Evolutionary conservation across 345 rosid genomes (phyloP).

Genomic region (Citrus sp.): DNA sequence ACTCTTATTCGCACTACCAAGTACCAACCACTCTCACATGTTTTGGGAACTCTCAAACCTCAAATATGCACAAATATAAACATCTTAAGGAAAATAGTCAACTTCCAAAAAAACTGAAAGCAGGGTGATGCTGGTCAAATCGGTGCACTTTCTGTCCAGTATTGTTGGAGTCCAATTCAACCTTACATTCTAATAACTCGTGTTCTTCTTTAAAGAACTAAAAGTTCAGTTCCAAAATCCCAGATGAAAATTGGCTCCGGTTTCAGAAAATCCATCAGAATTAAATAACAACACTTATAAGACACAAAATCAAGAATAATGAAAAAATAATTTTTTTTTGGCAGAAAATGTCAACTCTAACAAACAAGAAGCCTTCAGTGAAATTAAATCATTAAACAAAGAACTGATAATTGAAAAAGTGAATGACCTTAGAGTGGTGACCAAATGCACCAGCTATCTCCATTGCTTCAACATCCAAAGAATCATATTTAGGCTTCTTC

Average conservation of each 20-base stretch:
- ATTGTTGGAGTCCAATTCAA: not conserved
- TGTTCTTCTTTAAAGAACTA: not conserved
- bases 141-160: not conserved
- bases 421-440: slow-evolving; percentile 53
- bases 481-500: slow-evolving; percentile 70
- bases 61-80: not conserved
- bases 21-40: not conserved
- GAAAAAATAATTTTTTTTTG: not conserved
- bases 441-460: slow-evolving; percentile 64
- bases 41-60: not conserved
- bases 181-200: not conserved
- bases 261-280: not conserved
- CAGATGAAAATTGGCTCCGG: not conserved
- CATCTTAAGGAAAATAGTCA: not conserved
- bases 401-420: not conserved
- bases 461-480: slow-evolving; percentile 97
- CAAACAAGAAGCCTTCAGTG: not conserved
- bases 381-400: not conserved
- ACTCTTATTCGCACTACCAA: slow-evolving; percentile 1
- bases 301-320: not conserved
- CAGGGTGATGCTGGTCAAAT: not conserved
- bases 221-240: not conserved
- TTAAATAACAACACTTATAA: not conserved
- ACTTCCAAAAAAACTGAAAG: not conserved
- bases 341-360: not conserved